phyloP scores from a whole-genome alignment of 192 early-diverging fungal species.

The Coemansia sp. region DNA sequence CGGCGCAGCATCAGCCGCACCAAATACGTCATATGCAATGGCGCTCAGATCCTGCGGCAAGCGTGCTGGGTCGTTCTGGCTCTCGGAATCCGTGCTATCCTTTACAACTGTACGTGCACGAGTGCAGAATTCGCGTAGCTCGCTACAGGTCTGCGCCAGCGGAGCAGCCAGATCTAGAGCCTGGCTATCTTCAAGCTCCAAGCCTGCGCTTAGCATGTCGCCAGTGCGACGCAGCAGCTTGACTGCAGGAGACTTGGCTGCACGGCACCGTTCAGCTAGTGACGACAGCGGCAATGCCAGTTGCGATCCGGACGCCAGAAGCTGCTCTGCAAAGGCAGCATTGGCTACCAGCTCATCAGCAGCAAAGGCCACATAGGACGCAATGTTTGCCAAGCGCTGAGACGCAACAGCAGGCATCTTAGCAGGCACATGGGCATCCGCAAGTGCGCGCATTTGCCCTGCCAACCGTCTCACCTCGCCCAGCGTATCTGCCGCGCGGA shows the following conservation, averaged over 20 bases:
- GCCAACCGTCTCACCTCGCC: slow-evolving; percentile 67
- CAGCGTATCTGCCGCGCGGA: slow-evolving; percentile 65
- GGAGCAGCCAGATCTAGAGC: slow-evolving; percentile 14
- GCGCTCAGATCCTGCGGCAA: slow-evolving; percentile 19
- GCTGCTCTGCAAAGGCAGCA: slow-evolving; percentile 46
- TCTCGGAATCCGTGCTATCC: slow-evolving; percentile 8
- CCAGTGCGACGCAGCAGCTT: slow-evolving; percentile 66
- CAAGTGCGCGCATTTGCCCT: slow-evolving; percentile 63
- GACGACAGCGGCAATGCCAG: slow-evolving; percentile 44
- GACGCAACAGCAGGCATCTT: slow-evolving; percentile 49
- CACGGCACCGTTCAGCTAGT: slow-evolving; percentile 42
- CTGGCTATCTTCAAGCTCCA: background rate
- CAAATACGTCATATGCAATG: slow-evolving; percentile 44
- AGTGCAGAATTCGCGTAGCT: slow-evolving; percentile 21
- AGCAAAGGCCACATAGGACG: slow-evolving; percentile 60
- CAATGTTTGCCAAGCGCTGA: slow-evolving; percentile 56
- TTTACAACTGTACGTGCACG: slow-evolving; percentile 18
- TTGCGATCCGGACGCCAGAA: slow-evolving; percentile 15
- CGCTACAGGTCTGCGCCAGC: slow-evolving; percentile 12
- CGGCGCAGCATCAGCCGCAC: slow-evolving; percentile 14
- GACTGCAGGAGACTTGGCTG: slow-evolving; percentile 59
- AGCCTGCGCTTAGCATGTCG: slow-evolving; percentile 46
- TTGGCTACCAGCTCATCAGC: slow-evolving; percentile 65
- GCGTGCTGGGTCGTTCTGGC: background rate
- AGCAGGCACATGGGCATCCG: slow-evolving; percentile 59